Percentiles rank a stretch among this genome's conserved stretches.
Evolutionary conservation across 345 rosid species (phyloP).

Genomic region (Pistacia vera): DNA sequence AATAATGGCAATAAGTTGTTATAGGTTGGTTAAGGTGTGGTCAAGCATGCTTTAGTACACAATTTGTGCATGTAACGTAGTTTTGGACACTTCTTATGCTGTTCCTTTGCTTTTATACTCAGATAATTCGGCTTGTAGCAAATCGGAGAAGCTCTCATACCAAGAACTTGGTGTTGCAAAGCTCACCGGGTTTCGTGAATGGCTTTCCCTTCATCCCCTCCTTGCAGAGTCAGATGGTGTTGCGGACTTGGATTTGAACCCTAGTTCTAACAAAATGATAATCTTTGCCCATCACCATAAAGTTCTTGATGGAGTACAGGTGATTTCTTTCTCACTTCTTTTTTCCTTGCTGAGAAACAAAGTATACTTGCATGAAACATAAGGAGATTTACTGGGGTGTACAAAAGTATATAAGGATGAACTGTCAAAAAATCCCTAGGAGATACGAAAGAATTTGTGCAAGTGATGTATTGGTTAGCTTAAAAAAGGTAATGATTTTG

Average conservation of each 20-base stretch:
- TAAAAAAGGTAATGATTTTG: too few species aligned
- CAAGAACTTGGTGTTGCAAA: slow-evolving; percentile 97
- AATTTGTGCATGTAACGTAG: slow-evolving; percentile 6
- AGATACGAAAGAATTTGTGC: neutral
- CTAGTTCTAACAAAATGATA: slow-evolving; percentile 69
- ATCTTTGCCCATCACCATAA: slow-evolving; percentile 95
- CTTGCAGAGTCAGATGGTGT: slow-evolving; percentile 46
- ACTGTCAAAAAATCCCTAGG: neutral
- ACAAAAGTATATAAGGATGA: neutral
- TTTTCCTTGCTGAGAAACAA: neutral
- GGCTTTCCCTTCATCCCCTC: slow-evolving; percentile 87
- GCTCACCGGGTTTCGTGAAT: slow-evolving; percentile 75
- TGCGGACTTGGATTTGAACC: slow-evolving; percentile 43
- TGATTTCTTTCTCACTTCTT: slow-evolving; percentile 27
- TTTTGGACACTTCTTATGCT: slow-evolving; percentile 10
- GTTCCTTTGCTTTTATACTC: slow-evolving; percentile 23
- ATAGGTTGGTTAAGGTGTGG: slow-evolving; percentile 4
- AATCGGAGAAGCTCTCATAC: slow-evolving; percentile 51
- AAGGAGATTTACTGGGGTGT: neutral
- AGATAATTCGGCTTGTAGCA: slow-evolving; percentile 42
- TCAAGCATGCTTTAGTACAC: neutral
- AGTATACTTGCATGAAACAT: neutral
- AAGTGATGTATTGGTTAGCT: neutral
- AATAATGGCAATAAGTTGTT: neutral
- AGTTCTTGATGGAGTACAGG: slow-evolving; percentile 95